Evolutionary conservation across 306 rosid species (phyloP), one percentile per base, ranked within the genome.

Genomic region (Malus asiatica): DNA sequence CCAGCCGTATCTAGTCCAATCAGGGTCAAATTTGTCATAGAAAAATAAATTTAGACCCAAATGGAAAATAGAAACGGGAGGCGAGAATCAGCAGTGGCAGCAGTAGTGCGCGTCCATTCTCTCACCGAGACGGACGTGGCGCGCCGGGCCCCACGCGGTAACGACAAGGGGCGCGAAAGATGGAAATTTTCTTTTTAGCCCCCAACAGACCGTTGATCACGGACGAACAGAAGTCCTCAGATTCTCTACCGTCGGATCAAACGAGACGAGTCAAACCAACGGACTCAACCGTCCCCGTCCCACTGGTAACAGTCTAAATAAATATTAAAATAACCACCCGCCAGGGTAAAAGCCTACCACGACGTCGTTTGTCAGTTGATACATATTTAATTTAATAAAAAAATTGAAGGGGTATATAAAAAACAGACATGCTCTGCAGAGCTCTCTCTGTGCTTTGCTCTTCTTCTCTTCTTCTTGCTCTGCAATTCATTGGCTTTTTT

Each of bases 161-260:
- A 78, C 65, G 80, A 75, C 80, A 73, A 69, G 29, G 29, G 60
- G 66, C 66, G 82, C 85, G 73, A 52, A 65, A 30, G 8, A 61
- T 1, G 27, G 69, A 45, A 32, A 61, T 27, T 60, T 6, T 71
- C 13, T 14, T 22, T 20, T 58, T 22, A 32, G 38, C 45, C 38
- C 29, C 22, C 1, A 30, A 72, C 70, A 68, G 83, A 86, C 90
- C 96, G 91, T 79, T 75, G 80, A 90, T 90, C 77, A 83, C 86
- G 91, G 93, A 79, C 68, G 45, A 77, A 80, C 44, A 73, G 9
- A n/a, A 19, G 58, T 14, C 27, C 66, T 22, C 15, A 2, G 55
- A 44, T 67, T 76, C 9, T 65, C 7, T 32, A 64, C 88, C 88
- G 84, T 80, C 23, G 0, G 92, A 91, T 86, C 23, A 14, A 15